Evolutionary conservation across 768 basidiomycete genomes (phyloP).

Genomic region (Termitomyces sp.): DNA sequence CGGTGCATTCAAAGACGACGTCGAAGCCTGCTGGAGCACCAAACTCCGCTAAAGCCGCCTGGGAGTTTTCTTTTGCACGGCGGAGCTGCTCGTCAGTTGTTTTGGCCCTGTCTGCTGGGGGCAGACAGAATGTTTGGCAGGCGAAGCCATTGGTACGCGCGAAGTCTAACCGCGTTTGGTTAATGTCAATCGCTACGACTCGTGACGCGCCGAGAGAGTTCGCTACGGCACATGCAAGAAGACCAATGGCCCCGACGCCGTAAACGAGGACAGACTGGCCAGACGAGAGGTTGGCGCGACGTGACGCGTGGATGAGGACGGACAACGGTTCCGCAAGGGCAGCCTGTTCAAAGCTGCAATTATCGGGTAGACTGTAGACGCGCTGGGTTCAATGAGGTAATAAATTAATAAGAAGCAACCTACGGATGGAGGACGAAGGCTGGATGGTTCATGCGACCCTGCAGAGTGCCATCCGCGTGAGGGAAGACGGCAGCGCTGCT

Average conservation of each 20-base stretch:
- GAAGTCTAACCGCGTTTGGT: conserved; percentile 74
- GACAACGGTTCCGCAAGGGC: conserved; percentile 93
- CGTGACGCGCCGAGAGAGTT: conserved; percentile 63
- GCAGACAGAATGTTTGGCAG: conserved; percentile 63
- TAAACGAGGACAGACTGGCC: conserved; percentile 81
- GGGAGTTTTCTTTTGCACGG: conserved; percentile 54
- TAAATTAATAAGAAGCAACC: conserved; percentile 27
- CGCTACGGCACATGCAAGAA: conserved; percentile 82
- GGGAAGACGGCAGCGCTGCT: conserved; percentile 89
- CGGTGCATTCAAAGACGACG: conserved; percentile 92
- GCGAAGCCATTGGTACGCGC: conserved; percentile 75
- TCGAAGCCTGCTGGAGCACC: conserved; percentile 77
- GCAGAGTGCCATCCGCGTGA: conserved; percentile 89
- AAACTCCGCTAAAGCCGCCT: conserved; percentile 50
- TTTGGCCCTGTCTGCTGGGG: conserved; percentile 42
- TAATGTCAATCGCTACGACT: conserved; percentile 83
- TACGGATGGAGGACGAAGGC: conserved; percentile 83
- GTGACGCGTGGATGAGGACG: conserved; percentile 69
- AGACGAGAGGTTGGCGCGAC: conserved; percentile 36
- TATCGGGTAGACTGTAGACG: conserved; percentile 61
- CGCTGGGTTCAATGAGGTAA: neutral
- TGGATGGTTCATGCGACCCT: conserved; percentile 86
- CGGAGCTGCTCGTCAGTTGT: conserved; percentile 52
- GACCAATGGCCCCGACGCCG: conserved; percentile 91
- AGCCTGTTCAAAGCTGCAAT: conserved; percentile 72